A percentile compares a stretch with the other conserved stretches of the same genome.
These are phyloP conservation scores for Ceratobasidium sp. DNA, from an alignment of 1,284 basidiomycete species.

Conservation along the genomic window DNA sequence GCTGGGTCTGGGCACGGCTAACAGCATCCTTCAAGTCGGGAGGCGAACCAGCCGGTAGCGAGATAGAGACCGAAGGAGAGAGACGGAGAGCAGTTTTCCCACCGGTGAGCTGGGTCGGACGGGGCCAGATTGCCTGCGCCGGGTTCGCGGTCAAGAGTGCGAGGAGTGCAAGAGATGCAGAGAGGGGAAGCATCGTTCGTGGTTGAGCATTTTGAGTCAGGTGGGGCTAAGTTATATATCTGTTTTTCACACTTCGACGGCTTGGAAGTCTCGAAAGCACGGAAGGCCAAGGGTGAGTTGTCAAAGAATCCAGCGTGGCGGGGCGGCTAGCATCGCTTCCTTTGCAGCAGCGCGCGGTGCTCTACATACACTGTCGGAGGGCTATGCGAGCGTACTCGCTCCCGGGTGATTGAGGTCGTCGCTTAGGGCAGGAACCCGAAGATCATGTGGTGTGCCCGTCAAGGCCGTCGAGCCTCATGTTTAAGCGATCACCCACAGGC, in stretches of 20 bases:
- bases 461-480: background rate
- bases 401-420: constrained; percentile 9
- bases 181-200: constrained; percentile 14
- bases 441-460: background rate
- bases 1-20: constrained; percentile 56
- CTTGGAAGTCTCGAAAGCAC: background rate
- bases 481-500: constrained; percentile 21
- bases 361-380: background rate
- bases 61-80: constrained; percentile 61
- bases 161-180: constrained; percentile 14
- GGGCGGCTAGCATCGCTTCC: constrained; percentile 11
- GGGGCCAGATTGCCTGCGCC: constrained; percentile 66
- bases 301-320: background rate
- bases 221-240: constrained; percentile 15
- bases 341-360: constrained; percentile 13
- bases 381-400: background rate
- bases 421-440: constrained; percentile 26
- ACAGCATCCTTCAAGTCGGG: constrained; percentile 63
- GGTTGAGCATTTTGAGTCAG: background rate
- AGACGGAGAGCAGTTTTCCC: constrained; percentile 66
- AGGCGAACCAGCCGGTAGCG: constrained; percentile 57
- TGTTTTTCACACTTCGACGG: background rate
- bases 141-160: constrained; percentile 37
- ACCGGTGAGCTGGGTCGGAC: constrained; percentile 63
- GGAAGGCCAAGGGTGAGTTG: constrained; percentile 8